phyloP scores from a whole-genome alignment of 2,329 filamentous ascomycete species.

The Curvularia sp. region DNA sequence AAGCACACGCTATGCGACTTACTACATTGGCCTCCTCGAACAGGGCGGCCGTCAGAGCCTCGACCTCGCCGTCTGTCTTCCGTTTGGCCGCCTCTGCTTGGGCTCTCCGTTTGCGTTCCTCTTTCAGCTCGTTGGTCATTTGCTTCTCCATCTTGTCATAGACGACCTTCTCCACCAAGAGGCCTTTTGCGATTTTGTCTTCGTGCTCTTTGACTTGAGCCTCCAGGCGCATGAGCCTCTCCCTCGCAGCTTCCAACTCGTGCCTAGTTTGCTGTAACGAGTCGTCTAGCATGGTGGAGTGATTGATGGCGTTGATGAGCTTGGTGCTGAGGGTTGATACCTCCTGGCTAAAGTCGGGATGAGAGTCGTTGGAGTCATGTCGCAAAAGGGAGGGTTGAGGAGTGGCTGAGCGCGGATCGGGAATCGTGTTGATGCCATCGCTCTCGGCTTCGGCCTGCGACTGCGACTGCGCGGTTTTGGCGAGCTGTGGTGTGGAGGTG shows the following conservation, averaged over 20 bases:
- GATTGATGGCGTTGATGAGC: constrained; percentile 95
- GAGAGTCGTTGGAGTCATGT: constrained; percentile 58
- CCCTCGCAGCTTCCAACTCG: constrained; percentile 77
- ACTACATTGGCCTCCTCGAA: constrained; percentile 96
- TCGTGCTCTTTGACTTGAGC: constrained; percentile 72
- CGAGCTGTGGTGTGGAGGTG: constrained; percentile 48
- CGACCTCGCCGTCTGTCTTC: constrained; percentile 89
- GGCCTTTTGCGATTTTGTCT: constrained; percentile 72
- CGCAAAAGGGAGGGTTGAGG: constrained; percentile 42
- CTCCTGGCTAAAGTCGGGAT: constrained; percentile 73
- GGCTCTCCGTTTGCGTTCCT: constrained; percentile 52
- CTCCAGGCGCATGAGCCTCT: constrained; percentile 74
- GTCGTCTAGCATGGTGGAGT: constrained; percentile 91
- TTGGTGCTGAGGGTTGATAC: constrained; percentile 93
- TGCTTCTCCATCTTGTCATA: constrained; percentile 65
- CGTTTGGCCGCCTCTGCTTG: constrained; percentile 72
- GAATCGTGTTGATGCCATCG: constrained; percentile 72
- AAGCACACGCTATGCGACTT: constrained; percentile 27
- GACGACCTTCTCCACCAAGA: constrained; percentile 76
- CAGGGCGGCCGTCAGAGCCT: constrained; percentile 87
- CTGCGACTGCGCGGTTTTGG: constrained; percentile 44
- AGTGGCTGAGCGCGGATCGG: constrained; percentile 59
- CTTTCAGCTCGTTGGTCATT: constrained; percentile 52
- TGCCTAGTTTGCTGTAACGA: constrained; percentile 80
- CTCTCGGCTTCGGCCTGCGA: constrained; percentile 54